phyloP scores from a whole-genome alignment of 2,329 filamentous ascomycete species.

The Colletotrichum brevisporum region DNA sequence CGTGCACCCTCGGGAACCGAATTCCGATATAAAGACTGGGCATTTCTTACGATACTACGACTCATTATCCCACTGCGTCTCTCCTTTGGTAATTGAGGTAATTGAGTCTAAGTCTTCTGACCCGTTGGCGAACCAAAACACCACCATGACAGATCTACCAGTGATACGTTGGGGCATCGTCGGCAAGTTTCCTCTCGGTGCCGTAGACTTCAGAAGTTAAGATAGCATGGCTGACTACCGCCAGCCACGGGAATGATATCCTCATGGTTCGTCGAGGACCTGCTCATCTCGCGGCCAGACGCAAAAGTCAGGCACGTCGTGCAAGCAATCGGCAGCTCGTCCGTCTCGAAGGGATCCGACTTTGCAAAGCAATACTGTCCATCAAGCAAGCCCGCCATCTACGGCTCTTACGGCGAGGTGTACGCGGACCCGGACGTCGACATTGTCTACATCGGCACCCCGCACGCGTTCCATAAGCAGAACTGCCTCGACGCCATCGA shows the following conservation, averaged over 20 bases:
- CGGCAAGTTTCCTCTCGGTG: not conserved
- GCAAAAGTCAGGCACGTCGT: slow-evolving; percentile 57
- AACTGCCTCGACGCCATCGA: slow-evolving; percentile 59
- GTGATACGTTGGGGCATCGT: slow-evolving; percentile 53
- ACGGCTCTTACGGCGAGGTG: slow-evolving; percentile 56
- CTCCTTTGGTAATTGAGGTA: too few species aligned
- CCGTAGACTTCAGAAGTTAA: not conserved
- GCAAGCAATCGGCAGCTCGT: slow-evolving; percentile 59
- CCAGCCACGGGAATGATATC: slow-evolving; percentile 56
- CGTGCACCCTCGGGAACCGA: not conserved
- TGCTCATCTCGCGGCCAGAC: slow-evolving; percentile 53
- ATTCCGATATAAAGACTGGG: not conserved
- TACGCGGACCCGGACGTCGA: slow-evolving; percentile 59
- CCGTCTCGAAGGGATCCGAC: slow-evolving; percentile 52
- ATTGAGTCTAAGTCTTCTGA: too few species aligned
- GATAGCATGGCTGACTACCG: not conserved
- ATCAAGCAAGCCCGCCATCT: slow-evolving; percentile 49
- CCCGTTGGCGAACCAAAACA: too few species aligned
- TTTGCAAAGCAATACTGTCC: slow-evolving; percentile 54
- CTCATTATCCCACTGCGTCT: not conserved
- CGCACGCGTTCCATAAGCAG: slow-evolving; percentile 59
- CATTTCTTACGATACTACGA: not conserved
- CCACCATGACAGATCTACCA: slow-evolving; percentile 27
- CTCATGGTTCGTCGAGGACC: slow-evolving; percentile 59
- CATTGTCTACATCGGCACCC: slow-evolving; percentile 62